Percentiles rank a stretch among this genome's conserved stretches.
Conservation (phyloP, 2,329 filamentous ascomycete genomes). For the Fusarium incarnatum region DNA sequence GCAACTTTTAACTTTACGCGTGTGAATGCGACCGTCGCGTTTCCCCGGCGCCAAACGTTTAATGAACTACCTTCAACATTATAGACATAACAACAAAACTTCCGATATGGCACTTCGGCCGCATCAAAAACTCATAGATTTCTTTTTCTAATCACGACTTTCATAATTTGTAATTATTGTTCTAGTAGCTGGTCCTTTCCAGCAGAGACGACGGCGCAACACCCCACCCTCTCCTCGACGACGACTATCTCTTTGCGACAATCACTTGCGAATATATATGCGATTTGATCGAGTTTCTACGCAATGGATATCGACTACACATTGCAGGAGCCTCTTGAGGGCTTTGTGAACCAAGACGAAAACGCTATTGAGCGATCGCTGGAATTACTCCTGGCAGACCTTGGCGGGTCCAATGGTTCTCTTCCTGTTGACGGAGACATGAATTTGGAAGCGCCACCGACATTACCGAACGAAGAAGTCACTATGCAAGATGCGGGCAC, state of each 20-base stretch:
- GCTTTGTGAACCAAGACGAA: background rate
- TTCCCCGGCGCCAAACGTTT: constrained; percentile 14
- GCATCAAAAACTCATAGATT: background rate
- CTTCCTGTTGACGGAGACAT: background rate
- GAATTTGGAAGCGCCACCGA: background rate
- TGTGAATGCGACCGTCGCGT: constrained; percentile 38
- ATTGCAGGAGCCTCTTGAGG: constrained; percentile 16
- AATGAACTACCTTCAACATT: constrained; percentile 6
- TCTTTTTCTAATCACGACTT: background rate
- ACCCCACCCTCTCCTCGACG: constrained; percentile 16
- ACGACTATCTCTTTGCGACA: background rate
- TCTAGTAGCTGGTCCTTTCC: background rate
- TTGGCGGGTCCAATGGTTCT: constrained; percentile 3
- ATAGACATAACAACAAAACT: constrained; percentile 2
- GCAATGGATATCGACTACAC: constrained; percentile 33
- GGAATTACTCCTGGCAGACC: constrained; percentile 12
- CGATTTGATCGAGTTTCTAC: constrained; percentile 9
- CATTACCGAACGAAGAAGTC: background rate
- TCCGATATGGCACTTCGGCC: constrained; percentile 9
- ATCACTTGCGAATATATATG: background rate
- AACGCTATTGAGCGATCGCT: constrained; percentile 20
- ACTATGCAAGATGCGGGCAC: background rate
- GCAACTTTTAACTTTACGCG: constrained; percentile 37
- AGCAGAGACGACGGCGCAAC: background rate
- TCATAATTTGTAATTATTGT: background rate